These are phyloP conservation scores for Cryptosporidium ryanae DNA, from an alignment of 169 alveolate species.

Conservation along the genomic window DNA sequence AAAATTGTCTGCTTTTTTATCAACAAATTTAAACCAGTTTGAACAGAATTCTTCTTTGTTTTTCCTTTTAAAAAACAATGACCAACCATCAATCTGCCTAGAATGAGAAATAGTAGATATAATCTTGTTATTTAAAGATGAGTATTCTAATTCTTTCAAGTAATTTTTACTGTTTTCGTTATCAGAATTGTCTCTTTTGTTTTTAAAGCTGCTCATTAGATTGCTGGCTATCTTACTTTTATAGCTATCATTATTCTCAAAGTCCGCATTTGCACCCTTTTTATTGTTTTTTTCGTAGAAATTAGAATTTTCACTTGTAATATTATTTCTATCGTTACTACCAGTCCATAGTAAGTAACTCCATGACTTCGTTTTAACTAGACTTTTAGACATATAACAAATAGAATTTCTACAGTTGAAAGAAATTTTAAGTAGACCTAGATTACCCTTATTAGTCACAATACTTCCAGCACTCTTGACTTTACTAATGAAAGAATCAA, in stretches of 20 bases:
- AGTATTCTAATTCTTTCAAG: not conserved
- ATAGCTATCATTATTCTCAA: not conserved
- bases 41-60: not conserved
- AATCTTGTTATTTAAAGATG: constrained; percentile 21
- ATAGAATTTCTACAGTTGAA: not conserved
- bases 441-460: not conserved
- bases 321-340: not conserved
- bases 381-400: not conserved
- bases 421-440: constrained; percentile 15
- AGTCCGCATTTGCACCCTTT: no score
- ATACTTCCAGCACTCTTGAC: not conserved
- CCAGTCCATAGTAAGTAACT: constrained; percentile 30
- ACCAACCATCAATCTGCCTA: constrained; percentile 53
- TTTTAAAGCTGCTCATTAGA: no score
- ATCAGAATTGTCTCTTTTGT: no score
- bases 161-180: not conserved
- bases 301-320: no score
- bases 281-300: no score
- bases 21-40: constrained; percentile 41
- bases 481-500: not conserved
- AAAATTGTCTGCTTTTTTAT: not conserved
- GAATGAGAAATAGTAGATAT: constrained; percentile 18
- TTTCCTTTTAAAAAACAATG: constrained; percentile 21
- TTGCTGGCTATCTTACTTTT: no score
- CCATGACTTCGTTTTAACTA: constrained; percentile 32